These are phyloP conservation scores for Trichaptum fuscoviolaceum DNA, from an alignment of 768 basidiomycete species.

Conservation along the genomic window DNA sequence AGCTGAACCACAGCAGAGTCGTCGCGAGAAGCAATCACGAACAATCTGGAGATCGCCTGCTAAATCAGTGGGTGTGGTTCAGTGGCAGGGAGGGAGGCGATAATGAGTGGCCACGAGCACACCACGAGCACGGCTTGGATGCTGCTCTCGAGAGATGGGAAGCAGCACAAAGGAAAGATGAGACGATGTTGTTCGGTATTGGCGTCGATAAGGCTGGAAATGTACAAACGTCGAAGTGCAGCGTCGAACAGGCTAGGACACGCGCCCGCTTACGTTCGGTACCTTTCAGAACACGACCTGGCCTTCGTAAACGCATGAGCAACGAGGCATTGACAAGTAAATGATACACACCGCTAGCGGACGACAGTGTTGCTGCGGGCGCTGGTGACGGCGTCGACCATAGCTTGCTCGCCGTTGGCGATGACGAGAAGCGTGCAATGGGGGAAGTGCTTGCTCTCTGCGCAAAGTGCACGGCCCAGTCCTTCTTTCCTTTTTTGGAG, in stretches of 20 bases:
- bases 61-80: neutral
- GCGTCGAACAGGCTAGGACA: neutral
- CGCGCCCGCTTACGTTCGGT: neutral
- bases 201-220: neutral
- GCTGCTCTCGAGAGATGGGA: neutral
- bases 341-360: neutral
- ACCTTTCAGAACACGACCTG: conserved; percentile 1
- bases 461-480: neutral
- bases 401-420: neutral
- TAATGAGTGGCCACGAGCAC: neutral
- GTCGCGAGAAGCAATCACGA: neutral
- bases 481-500: neutral
- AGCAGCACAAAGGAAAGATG: neutral
- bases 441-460: neutral
- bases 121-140: conserved; percentile 1
- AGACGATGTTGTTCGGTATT: neutral
- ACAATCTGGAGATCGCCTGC: neutral
- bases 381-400: neutral
- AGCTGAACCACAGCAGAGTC: neutral
- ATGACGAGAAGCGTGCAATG: neutral
- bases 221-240: neutral
- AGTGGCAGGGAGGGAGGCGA: neutral
- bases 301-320: neutral
- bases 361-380: neutral
- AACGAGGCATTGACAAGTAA: neutral